These are phyloP conservation scores for Sugiyamaella neomexicana DNA, from an alignment of 1,139 yeast genomes.

Conservation along the genomic window DNA sequence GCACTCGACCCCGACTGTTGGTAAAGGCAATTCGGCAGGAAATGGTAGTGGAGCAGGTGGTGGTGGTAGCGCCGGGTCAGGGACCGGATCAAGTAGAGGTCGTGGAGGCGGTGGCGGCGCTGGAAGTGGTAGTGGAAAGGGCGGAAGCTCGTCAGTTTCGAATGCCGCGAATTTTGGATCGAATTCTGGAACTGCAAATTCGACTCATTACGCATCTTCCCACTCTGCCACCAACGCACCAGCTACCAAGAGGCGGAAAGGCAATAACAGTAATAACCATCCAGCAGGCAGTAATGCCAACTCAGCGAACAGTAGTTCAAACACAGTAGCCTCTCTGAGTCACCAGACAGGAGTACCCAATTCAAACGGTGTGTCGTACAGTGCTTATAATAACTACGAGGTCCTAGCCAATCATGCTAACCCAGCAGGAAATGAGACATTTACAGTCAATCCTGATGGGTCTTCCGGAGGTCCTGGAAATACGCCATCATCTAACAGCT, in stretches of 20 bases:
- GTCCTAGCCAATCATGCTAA: neutral
- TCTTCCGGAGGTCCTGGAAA: neutral
- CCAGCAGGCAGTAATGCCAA: neutral
- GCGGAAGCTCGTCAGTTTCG: neutral
- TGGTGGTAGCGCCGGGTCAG: slow-evolving; percentile 6
- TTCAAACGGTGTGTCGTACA: neutral
- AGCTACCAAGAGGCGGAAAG: slow-evolving; percentile 14
- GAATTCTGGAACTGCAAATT: slow-evolving; percentile 5
- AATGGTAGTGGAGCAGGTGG: neutral
- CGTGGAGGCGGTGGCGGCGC: slow-evolving; percentile 22
- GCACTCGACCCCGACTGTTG: slow-evolving; percentile 7
- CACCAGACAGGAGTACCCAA: neutral
- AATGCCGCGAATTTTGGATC: neutral
- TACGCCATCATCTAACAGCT: neutral
- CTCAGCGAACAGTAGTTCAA: neutral
- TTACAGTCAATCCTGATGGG: neutral
- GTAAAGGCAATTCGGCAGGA: neutral
- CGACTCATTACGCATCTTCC: neutral
- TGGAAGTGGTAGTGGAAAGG: slow-evolving; percentile 13
- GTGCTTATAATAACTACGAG: slow-evolving; percentile 2
- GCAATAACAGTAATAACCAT: neutral
- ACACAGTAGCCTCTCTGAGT: neutral
- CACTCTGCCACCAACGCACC: slow-evolving; percentile 3
- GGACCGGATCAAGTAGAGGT: slow-evolving; percentile 11
- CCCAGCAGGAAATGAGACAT: neutral